Evolutionary conservation across 495 filamentous ascomycete genomes (phyloP), one percentile per base, ranked within the genome.

Genomic region (Penicillium malachiteum): DNA sequence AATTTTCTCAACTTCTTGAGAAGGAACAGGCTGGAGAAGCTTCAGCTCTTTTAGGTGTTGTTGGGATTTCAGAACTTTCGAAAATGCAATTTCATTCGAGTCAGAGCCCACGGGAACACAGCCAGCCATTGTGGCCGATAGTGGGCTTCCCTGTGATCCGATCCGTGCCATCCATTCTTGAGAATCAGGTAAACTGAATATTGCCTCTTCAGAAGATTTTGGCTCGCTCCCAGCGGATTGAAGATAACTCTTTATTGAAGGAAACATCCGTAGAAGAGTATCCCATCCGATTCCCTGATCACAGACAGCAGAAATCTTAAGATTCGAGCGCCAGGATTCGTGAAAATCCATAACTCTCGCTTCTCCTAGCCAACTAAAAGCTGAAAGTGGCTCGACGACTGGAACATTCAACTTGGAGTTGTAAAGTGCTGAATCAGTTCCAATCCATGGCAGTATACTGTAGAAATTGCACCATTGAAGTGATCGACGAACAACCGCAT

Each of bases 281-380:
- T 66, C 52, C 71, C 68, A 76, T 34, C 69, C 55, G 31, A 52
- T 47, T 17, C 63, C 45, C 7, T 49, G 50, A 10, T 55, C 46
- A 5, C 59, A 38, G 4, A 59, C 41, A 26, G 48, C 43, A 41
- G 56, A 30, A 39, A 82, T 66, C 6, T 69, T 52, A 31, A 65
- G 49, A 51, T 80, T 83, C 3, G 70, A 60, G 21, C 80, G 70
- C 74, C 79, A 85, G 17, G 55, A 64, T 39, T 83, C 77, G 51
- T 85, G 82, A 1, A 71, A 48, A 48, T 71, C 71, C 73, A 83
- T 83, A 26, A 81, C 68, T 26, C 75, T 70, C 1, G 73, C 61
- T 48, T 80, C 72, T 55, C 83, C 83, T 51, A 85, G 63, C 82
- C 82, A 85, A 38, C 79, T 71, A 57, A 85, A 83, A 14, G 81